These are phyloP conservation scores for Zygoascus biomembranicola DNA, from an alignment of 805 yeast species.

Conservation along the genomic window DNA sequence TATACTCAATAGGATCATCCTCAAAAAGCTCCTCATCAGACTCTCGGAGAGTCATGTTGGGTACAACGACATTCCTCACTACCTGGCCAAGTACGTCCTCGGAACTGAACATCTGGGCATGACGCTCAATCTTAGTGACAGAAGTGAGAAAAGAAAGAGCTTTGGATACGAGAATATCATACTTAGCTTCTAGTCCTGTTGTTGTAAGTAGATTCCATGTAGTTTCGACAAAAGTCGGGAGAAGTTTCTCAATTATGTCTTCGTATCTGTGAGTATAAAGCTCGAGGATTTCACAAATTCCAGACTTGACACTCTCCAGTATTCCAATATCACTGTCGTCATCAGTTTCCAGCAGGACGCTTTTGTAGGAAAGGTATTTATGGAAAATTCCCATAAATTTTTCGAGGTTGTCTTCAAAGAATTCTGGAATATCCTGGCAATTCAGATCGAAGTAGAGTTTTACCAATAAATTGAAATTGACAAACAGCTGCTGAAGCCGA, in stretches of 20 bases:
- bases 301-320: conserved; percentile 64
- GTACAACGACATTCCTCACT: conserved; percentile 75
- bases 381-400: conserved; percentile 74
- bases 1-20: conserved; percentile 92
- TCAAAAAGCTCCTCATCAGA: conserved; percentile 89
- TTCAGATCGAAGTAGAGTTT: conserved; percentile 89
- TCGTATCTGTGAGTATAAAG: conserved; percentile 86
- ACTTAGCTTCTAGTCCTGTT: conserved; percentile 63
- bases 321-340: conserved; percentile 63
- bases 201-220: conserved; percentile 70
- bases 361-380: conserved; percentile 61
- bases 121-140: conserved; percentile 62
- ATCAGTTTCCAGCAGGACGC: conserved; percentile 47
- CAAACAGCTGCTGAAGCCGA: conserved; percentile 49
- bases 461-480: conserved; percentile 58
- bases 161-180: conserved; percentile 76
- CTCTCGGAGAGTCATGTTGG: conserved; percentile 79
- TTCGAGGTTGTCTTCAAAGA: conserved; percentile 83
- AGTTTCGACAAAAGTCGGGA: conserved; percentile 69
- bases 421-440: conserved; percentile 97
- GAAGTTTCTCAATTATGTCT: conserved; percentile 77
- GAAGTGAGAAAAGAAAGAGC: conserved; percentile 76
- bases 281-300: conserved; percentile 77
- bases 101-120: conserved; percentile 50
- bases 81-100: conserved; percentile 63